Conservation (phyloP, 2,329 filamentous ascomycete genomes). For the Macroventuria anomochaeta region DNA sequence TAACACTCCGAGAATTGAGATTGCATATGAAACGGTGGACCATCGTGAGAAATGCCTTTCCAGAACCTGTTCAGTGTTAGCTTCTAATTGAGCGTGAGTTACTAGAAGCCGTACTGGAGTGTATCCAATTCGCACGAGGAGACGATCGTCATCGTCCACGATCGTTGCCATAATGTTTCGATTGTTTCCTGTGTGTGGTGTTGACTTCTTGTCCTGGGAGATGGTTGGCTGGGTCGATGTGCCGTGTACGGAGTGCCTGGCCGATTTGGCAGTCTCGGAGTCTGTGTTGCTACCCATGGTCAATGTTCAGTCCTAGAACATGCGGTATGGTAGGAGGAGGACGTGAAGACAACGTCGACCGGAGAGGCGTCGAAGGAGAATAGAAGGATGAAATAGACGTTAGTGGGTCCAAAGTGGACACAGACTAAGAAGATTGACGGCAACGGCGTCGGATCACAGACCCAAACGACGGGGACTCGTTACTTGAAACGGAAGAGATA, state of each 20-base stretch:
- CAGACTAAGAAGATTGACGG: conserved; percentile 38
- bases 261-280: conserved; percentile 9
- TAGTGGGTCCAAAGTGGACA: conserved; percentile 35
- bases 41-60: conserved; percentile 69
- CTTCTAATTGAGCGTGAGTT: not conserved
- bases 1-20: conserved; percentile 68
- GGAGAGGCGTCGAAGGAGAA: conserved; percentile 26
- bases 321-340: conserved; percentile 19
- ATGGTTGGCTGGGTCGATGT: conserved; percentile 23
- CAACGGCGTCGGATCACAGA: conserved; percentile 33
- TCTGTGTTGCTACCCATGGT: conserved; percentile 41
- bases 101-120: conserved; percentile 59
- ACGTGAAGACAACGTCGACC: conserved; percentile 7
- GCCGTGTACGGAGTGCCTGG: conserved; percentile 23
- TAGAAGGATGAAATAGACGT: conserved; percentile 35
- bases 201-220: conserved; percentile 36
- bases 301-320: conserved; percentile 31
- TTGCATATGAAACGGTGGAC: conserved; percentile 71
- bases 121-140: conserved; percentile 68
- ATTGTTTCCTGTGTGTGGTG: conserved; percentile 22
- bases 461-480: conserved; percentile 32
- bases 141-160: conserved; percentile 64
- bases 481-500: conserved; percentile 38
- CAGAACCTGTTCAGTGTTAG: conserved; percentile 58
- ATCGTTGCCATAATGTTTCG: conserved; percentile 56